These are phyloP conservation scores for Globisporangium paroecandrum DNA, from an alignment of 352 stramenopile genomes.

Conservation along the genomic window DNA sequence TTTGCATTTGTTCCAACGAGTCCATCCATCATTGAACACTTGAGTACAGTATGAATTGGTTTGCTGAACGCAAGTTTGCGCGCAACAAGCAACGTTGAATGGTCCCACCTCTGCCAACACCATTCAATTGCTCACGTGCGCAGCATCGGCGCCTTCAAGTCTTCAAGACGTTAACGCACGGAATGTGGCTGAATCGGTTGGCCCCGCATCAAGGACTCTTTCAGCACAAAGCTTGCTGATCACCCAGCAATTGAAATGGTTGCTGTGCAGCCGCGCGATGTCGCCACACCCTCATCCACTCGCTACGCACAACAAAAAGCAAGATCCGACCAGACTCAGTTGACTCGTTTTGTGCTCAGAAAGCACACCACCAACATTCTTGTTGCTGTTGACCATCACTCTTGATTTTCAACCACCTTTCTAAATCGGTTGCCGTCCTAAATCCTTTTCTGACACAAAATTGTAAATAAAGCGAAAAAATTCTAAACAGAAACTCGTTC, in stretches of 20 bases:
- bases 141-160: not conserved
- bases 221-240: not conserved
- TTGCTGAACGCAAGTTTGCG: not conserved
- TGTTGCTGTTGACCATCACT: not conserved
- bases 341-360: not conserved
- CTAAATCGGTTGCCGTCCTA: not conserved
- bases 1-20: not conserved
- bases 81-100: not conserved
- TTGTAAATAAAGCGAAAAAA: too few relatives aligned
- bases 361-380: not conserved
- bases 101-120: not conserved
- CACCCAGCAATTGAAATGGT: not conserved
- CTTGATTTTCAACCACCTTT: not conserved
- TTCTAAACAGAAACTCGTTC: too few relatives aligned
- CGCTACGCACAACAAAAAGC: not conserved
- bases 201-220: not conserved
- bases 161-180: not conserved
- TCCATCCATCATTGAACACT: not conserved
- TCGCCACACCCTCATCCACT: not conserved
- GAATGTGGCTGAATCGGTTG: not conserved
- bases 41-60: not conserved
- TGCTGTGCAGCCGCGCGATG: not conserved
- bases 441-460: too few relatives aligned
- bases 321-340: not conserved
- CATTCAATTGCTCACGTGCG: not conserved